Percentiles rank a stretch among this genome's conserved stretches.
These are phyloP conservation scores for Maudiozyma bulderi DNA, from an alignment of 805 yeast species.

Conservation along the genomic window DNA sequence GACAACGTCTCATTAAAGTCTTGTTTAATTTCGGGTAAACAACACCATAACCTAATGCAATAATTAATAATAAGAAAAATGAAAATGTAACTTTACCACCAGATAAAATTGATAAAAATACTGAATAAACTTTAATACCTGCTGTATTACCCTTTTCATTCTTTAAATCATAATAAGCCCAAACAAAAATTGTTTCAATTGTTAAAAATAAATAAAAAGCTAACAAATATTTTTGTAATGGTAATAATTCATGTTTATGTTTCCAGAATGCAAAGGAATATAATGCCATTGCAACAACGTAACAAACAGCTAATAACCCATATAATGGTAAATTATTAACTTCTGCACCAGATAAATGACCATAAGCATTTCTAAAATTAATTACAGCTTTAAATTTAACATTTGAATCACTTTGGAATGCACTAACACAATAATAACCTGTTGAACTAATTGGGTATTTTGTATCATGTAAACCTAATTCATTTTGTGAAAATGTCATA, in stretches of 20 bases:
- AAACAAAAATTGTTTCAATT: conserved; percentile 72
- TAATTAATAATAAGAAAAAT: conserved; percentile 74
- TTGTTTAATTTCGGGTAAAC: conserved; percentile 78
- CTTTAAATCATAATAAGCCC: conserved; percentile 84
- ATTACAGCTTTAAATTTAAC: conserved; percentile 53
- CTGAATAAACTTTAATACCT: conserved; percentile 64
- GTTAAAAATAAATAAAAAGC: conserved; percentile 78
- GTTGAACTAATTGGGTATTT: conserved; percentile 61
- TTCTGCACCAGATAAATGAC: conserved; percentile 80
- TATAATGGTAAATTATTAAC: conserved; percentile 85
- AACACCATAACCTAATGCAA: conserved; percentile 89
- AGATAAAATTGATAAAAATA: conserved; percentile 67
- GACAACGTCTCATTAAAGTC: conserved; percentile 62
- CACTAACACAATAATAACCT: conserved; percentile 87
- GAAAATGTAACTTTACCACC: conserved; percentile 79
- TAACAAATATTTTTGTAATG: conserved; percentile 82
- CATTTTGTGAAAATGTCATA: conserved; percentile 43
- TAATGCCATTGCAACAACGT: conserved; percentile 70
- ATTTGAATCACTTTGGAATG: conserved; percentile 38
- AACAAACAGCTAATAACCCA: conserved; percentile 75
- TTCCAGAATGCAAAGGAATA: conserved; percentile 80
- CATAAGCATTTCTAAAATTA: conserved; percentile 86
- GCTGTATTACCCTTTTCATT: conserved; percentile 49
- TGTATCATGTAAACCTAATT: conserved; percentile 50
- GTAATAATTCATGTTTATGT: conserved; percentile 77